phyloP scores from a whole-genome alignment of 1,139 yeast species.

The Suhomyces yuchorum region DNA sequence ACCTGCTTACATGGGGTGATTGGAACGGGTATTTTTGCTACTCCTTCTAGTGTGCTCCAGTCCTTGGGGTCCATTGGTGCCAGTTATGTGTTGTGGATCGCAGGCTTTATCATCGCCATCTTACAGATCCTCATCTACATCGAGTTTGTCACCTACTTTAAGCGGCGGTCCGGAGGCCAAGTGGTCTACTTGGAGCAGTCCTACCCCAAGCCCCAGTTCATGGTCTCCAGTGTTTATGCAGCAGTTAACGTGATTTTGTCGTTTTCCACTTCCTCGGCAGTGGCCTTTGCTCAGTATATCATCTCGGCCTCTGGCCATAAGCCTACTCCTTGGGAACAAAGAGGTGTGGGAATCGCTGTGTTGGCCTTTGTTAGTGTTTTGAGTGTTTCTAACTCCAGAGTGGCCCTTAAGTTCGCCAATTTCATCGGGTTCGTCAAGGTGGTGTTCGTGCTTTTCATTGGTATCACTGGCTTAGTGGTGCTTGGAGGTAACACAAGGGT shows the following conservation, averaged over 20 bases:
- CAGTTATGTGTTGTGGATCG: constrained; percentile 44
- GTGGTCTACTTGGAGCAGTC: constrained; percentile 49
- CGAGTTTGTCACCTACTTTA: constrained; percentile 42
- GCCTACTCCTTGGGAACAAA: constrained; percentile 39
- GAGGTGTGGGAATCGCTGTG: constrained; percentile 45
- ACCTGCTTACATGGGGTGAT: constrained; percentile 43
- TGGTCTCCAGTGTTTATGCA: constrained; percentile 46
- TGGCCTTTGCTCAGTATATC: constrained; percentile 44
- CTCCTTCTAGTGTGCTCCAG: constrained; percentile 38
- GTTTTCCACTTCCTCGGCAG: constrained; percentile 43
- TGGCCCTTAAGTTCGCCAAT: constrained; percentile 36
- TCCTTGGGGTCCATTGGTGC: constrained; percentile 47
- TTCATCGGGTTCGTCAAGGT: constrained; percentile 43
- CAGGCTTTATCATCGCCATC: constrained; percentile 40
- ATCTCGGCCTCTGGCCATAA: constrained; percentile 38
- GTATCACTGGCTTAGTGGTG: constrained; percentile 23
- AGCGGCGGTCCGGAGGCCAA: constrained; percentile 44
- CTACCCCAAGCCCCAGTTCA: constrained; percentile 40
- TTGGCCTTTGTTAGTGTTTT: constrained; percentile 32
- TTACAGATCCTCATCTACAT: constrained; percentile 38
- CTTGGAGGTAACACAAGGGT: constrained; percentile 42
- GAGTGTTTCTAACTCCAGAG: constrained; percentile 33
- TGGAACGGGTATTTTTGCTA: constrained; percentile 50
- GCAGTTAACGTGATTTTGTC: constrained; percentile 44
- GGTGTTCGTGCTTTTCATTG: constrained; percentile 37